Conservation (phyloP, 169 alveolate genomes). For the Babesia bovis region DNA sequence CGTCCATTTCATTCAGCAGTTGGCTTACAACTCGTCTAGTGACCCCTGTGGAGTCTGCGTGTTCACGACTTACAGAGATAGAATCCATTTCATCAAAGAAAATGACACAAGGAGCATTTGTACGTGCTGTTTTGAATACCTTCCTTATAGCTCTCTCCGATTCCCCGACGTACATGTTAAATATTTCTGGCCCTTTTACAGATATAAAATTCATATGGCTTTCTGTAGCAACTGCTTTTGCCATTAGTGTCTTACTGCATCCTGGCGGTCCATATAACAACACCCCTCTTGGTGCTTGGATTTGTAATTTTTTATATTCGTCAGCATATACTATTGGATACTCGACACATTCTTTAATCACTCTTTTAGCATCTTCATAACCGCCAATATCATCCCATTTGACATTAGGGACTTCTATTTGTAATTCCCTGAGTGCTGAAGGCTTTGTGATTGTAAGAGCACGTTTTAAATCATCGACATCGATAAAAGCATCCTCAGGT, state of each 20-base stretch:
- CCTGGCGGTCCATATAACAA: conserved; percentile 99
- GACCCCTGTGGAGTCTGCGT: conserved; percentile 77
- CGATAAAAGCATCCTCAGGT: neutral
- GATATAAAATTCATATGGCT: conserved; percentile 96
- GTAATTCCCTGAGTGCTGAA: conserved; percentile 78
- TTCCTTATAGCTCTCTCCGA: conserved; percentile 95
- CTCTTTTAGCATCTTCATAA: conserved; percentile 88
- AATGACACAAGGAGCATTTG: conserved; percentile 95
- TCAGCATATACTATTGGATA: conserved; percentile 95
- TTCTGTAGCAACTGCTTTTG: conserved; percentile 99
- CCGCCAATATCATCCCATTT: conserved; percentile 99
- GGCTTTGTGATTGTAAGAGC: conserved; percentile 67
- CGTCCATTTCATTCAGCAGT: conserved; percentile 99
- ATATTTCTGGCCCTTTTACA: conserved; percentile 99
- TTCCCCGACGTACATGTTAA: conserved; percentile 99
- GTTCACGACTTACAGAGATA: conserved; percentile 69
- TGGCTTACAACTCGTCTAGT: conserved; percentile 95
- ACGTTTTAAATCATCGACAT: conserved; percentile 43
- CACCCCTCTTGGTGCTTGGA: conserved; percentile 94
- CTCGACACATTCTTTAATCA: conserved; percentile 94
- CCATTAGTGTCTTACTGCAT: conserved; percentile 98
- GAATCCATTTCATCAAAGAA: conserved; percentile 99
- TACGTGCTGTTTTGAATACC: conserved; percentile 94
- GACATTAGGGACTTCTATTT: conserved; percentile 93
- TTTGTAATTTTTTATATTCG: conserved; percentile 83